A percentile compares a stretch with the other conserved stretches of the same genome.
phyloP scores from a whole-genome alignment of 768 basidiomycete species.

The Boletus subcaerulescens region DNA sequence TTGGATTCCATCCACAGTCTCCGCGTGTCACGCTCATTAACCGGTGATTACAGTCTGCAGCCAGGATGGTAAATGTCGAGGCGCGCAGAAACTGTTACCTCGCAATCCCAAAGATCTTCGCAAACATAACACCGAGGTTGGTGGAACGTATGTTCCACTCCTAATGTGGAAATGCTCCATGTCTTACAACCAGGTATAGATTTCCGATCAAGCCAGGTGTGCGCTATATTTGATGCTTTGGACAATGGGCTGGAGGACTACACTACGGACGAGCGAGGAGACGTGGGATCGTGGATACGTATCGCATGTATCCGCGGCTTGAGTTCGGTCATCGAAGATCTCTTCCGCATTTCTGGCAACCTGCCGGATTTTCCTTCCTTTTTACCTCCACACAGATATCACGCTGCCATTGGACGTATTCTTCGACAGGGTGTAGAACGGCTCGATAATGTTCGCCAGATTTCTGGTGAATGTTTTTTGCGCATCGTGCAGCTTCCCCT shows the following conservation, averaged over 20 bases:
- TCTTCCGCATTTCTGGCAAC: conserved; percentile 45
- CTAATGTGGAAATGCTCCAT: conserved; percentile 7
- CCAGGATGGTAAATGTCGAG: conserved; percentile 48
- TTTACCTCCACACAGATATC: conserved; percentile 57
- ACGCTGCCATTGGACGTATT: conserved; percentile 57
- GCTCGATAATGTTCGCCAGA: conserved; percentile 85
- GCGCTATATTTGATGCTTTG: conserved; percentile 52
- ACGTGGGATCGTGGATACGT: conserved; percentile 96
- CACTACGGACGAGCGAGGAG: conserved; percentile 90
- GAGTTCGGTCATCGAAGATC: conserved; percentile 46
- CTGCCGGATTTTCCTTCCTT: conserved; percentile 52
- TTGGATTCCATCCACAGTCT: conserved; percentile 18
- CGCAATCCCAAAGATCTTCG: conserved; percentile 47
- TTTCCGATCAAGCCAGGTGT: conserved; percentile 44
- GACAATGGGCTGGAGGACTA: conserved; percentile 85
- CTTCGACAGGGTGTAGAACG: conserved; percentile 90
- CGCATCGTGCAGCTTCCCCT: conserved; percentile 46
- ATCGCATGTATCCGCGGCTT: conserved; percentile 71
- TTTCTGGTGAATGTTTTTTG: conserved; percentile 63
- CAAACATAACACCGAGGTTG: conserved; percentile 42
- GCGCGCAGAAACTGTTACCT: conserved; percentile 53
- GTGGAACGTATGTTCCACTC: conserved; percentile 41
- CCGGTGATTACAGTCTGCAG: conserved; percentile 30
- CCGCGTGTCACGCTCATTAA: conserved; percentile 18
- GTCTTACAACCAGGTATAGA: conserved; percentile 35